Percentiles rank a stretch among this genome's conserved stretches.
phyloP scores from a whole-genome alignment of 176 grass and related monocot genomes.

The Poa annua region DNA sequence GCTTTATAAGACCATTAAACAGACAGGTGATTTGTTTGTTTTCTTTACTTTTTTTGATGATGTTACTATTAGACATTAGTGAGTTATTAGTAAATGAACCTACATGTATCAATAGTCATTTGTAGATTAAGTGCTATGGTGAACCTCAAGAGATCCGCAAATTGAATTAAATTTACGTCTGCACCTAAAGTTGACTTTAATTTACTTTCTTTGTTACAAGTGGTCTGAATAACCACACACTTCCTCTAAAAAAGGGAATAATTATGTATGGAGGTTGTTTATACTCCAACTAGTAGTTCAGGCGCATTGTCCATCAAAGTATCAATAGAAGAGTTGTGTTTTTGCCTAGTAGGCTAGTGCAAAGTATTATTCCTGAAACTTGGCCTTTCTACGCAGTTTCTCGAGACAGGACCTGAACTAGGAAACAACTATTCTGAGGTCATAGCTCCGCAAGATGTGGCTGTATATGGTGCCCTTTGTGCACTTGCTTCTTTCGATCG shows the following conservation, averaged over 20 bases:
- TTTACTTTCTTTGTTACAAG: conserved; percentile 7
- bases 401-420: conserved; percentile 92
- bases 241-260: not conserved
- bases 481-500: conserved; percentile 98
- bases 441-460: conserved; percentile 96
- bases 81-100: not conserved
- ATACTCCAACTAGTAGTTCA: not conserved
- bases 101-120: not conserved
- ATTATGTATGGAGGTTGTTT: not conserved
- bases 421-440: conserved; percentile 91
- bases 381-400: conserved; percentile 57
- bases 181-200: not conserved
- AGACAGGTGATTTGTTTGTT: conserved; percentile 10
- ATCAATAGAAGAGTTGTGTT: not conserved
- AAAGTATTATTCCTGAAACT: conserved; percentile 19
- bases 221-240: not conserved
- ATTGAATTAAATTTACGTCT: not conserved
- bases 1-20: not conserved
- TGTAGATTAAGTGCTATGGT: not conserved
- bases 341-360: not conserved
- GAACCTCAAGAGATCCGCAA: not conserved
- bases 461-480: conserved; percentile 94
- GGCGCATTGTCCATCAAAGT: not conserved
- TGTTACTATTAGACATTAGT: not conserved
- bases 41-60: not conserved